Base-by-base conservation (phyloP, 495 filamentous ascomycete species). In the Bacidia gigantensis region DNA sequence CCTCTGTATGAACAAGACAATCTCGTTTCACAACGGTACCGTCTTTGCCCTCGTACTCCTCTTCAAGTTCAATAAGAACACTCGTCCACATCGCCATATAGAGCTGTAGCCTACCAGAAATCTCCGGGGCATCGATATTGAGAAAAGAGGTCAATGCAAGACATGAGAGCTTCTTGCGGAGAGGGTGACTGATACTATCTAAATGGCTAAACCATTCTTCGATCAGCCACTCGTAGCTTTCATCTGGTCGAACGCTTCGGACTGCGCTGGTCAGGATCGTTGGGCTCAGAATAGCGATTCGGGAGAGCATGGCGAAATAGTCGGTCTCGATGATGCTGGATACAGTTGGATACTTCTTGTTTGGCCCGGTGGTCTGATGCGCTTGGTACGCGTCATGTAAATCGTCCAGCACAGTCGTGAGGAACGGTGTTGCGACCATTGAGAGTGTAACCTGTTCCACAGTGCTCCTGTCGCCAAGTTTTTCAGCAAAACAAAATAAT, bases 161-260 rank as follows among this genome's bases (percentile, higher is more conserved):
- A 44, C 76, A 80, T 56, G 82, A 84, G 11, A 96, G 73, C 66
- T 98, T 98, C 66, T 84, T 79, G 40, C 81, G 75, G 26, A 75
- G 79, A 3, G 77, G 70, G 63, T 87, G 80, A 39, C 77, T 80
- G 64, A 93, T 87, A 62, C 78, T 82, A 59, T 92, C 86, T 58
- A 93, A 86, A 58, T 89, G 83, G 32, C 67, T 65, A 67, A 96
- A 94, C 92, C 92, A 98, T 64, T 93, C 88, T 0, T 74, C 70
- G 39, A 87, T 65, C 25, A 97, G 71, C 89, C 88, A 95, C 17
- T 68, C 63, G 40, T 35, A 35, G n/a, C n/a, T n/a, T n/a, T n/a
- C n/a, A 35, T 35, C 29, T 14, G 29, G 29, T 35, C 29, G 29
- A 7, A 35, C 5, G 7, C 7, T 14, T 14, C n/a, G 17, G 50